Percentiles rank a stretch among this genome's conserved stretches.
These are phyloP conservation scores for Viola pubescens DNA, from an alignment of 441 rosid species.

Conservation along the genomic window DNA sequence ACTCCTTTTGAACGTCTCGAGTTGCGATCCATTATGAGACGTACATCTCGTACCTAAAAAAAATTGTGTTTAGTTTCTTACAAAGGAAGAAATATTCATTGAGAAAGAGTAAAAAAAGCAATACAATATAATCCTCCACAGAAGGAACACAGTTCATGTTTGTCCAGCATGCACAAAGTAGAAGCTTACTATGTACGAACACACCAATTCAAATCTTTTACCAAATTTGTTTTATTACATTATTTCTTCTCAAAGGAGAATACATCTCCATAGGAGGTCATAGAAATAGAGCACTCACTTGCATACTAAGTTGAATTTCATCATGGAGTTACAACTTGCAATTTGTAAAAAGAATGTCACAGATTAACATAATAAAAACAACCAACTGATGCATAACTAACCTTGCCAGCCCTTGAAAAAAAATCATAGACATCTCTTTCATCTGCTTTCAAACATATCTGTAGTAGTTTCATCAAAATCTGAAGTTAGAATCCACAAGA, in stretches of 20 bases:
- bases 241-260: too few species aligned
- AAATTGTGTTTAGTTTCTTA: background rate
- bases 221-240: too few species aligned
- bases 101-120: background rate
- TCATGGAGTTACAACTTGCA: too few species aligned
- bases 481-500: conserved; percentile 5
- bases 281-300: too few species aligned
- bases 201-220: too few species aligned
- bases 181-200: too few species aligned
- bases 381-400: conserved; percentile 22
- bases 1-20: conserved; percentile 96
- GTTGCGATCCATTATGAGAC: conserved; percentile 95
- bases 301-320: too few species aligned
- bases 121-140: background rate
- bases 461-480: conserved; percentile 17
- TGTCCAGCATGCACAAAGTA: too few species aligned
- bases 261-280: too few species aligned
- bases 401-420: conserved; percentile 98
- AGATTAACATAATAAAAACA: background rate
- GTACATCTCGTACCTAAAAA: conserved; percentile 92
- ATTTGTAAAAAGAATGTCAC: too few species aligned
- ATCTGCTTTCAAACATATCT: conserved; percentile 90
- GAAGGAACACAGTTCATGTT: too few species aligned
- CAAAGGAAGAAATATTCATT: background rate
- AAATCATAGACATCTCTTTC: conserved; percentile 95